Base-by-base conservation (phyloP, 1,139 yeast genomes). In the Wickerhamomyces sp. region DNA sequence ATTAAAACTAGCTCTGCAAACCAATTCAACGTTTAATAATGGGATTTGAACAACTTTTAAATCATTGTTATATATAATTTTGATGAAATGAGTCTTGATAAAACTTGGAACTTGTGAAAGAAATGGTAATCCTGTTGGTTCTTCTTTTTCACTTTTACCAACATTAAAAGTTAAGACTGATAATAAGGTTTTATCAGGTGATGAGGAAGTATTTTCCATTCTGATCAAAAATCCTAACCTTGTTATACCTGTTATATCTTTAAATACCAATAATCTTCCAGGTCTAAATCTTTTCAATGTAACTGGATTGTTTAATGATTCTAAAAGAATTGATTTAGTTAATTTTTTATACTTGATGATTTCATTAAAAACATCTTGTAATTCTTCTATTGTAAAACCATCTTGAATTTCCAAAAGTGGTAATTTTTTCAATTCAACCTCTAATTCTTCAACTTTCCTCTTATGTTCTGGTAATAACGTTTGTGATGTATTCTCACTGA, bases 401-500 rank as follows among this genome's bases (percentile, higher is more conserved):
- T 66, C 66, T 6, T 66, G 56, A 38, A 75, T 64, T 27, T 70
- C 71, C 13, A 73, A 63, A n/a, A 72, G 62, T 30, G 66, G 60
- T 35, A 78, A 51, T 2, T 57, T 56, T 8, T 62, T 64, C 45
- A 88, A 64, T 37, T 78, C 68, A 23, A 67, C 72, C 39, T 78
- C 76, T 37, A 84, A 69, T 40, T 67, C 65, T 38, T 77, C 74
- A 34, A 88, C 80, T 52, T 76, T 75, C 59, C 76, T 75, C 62
- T 89, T 87, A 59, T 88, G 94, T 55, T 90, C 95, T 0, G 98
- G 98, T 43, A 90, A 69, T 56, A 91, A 67, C 0, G 89, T 81
- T 60, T 93, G 98, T 1, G 93, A 76, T 0, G 91, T 76, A 60
- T 93, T 91, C 63, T 93, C 99, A 67, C 95, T 81, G 64, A 93